Percentiles rank a stretch among this genome's conserved stretches.
These are phyloP conservation scores for Cairneyella variabilis DNA, from an alignment of 495 filamentous ascomycete genomes.

Conservation along the genomic window DNA sequence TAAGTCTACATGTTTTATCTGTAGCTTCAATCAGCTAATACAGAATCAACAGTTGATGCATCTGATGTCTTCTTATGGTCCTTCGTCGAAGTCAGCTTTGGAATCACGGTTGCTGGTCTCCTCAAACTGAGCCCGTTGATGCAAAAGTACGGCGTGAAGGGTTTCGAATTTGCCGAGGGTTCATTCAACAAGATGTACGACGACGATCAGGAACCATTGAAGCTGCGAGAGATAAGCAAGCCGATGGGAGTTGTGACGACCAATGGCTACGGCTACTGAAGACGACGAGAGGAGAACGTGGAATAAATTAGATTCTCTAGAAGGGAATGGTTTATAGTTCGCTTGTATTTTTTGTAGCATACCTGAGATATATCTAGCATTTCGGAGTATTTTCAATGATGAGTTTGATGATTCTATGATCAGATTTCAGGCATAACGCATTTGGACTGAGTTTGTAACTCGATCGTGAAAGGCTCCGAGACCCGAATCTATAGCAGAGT, in stretches of 20 bases:
- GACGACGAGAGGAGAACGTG: too few species aligned
- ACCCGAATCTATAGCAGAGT: background rate
- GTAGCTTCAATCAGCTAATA: background rate
- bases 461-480: too few species aligned
- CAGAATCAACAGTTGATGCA: constrained; percentile 11
- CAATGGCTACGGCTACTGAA: too few species aligned
- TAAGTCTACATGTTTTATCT: background rate
- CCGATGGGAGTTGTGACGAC: background rate
- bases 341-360: too few species aligned
- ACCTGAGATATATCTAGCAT: too few species aligned
- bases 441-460: too few species aligned
- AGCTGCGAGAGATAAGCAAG: background rate
- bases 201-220: background rate
- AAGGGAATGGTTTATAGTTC: too few species aligned
- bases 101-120: constrained; percentile 13
- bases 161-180: constrained; percentile 2
- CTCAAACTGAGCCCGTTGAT: constrained; percentile 14
- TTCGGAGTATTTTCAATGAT: too few species aligned
- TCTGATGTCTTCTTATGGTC: constrained; percentile 17
- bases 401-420: too few species aligned
- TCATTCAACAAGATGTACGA: background rate
- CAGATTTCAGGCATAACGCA: too few species aligned
- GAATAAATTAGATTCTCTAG: too few species aligned
- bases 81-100: constrained; percentile 14
- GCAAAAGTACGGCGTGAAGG: background rate